A percentile compares a stretch with the other conserved stretches of the same genome.
Conservation (phyloP, 495 filamentous ascomycete species). For the Physcia stellaris region DNA sequence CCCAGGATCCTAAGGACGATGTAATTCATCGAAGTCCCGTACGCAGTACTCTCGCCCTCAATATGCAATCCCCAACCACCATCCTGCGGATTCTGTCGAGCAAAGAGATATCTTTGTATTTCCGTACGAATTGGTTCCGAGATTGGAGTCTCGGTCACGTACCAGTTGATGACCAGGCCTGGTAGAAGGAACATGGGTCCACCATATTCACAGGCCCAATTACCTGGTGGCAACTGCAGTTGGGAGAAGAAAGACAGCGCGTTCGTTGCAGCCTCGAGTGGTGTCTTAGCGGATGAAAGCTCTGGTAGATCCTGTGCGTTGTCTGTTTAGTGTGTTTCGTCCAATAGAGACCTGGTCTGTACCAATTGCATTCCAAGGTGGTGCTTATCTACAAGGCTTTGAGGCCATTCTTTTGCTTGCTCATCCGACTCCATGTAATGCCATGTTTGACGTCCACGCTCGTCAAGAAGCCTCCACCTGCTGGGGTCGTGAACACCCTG, state of each 20-base stretch:
- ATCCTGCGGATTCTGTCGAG: conserved; percentile 72
- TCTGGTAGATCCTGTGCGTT: conserved; percentile 50
- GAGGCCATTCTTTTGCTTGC: conserved; percentile 65
- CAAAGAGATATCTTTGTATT: conserved; percentile 88
- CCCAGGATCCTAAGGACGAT: conserved; percentile 74
- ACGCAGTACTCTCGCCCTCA: conserved; percentile 84
- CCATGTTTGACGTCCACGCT: conserved; percentile 82
- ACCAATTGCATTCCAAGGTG: conserved; percentile 62
- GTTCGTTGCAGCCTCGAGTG: conserved; percentile 67
- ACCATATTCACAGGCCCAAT: conserved; percentile 97
- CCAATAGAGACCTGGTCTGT: conserved; percentile 7
- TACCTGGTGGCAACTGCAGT: conserved; percentile 73
- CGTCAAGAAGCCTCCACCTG: conserved; percentile 80
- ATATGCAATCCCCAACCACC: conserved; percentile 97
- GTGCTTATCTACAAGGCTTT: conserved; percentile 71
- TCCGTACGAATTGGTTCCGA: conserved; percentile 70
- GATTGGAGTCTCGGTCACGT: conserved; percentile 80
- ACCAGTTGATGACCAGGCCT: conserved; percentile 74
- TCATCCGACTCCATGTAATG: conserved; percentile 75
- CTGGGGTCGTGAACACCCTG: no score
- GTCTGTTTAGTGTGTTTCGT: no score
- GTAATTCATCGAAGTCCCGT: conserved; percentile 87
- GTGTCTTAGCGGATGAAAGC: conserved; percentile 54
- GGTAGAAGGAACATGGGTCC: conserved; percentile 81
- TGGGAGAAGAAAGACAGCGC: conserved; percentile 80